Evolutionary conservation across 352 stramenopile genomes (phyloP), one percentile per base, ranked within the genome.

Genomic region (Halophytophthora polymorphica): DNA sequence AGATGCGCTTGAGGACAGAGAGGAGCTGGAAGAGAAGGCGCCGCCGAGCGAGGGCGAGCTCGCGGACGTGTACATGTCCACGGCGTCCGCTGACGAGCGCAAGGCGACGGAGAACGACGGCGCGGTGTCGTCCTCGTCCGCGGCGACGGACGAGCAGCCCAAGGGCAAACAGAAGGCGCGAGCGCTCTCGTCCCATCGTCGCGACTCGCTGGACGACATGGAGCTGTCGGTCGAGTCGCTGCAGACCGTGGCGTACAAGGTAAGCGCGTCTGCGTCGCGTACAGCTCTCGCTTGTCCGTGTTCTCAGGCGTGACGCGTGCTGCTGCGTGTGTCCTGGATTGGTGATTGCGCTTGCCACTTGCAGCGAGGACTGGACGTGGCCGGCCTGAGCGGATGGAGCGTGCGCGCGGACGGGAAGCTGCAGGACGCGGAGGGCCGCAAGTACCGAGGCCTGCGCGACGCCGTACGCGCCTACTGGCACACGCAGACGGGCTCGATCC

Each of bases 391-490:
- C n/a, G 22, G 51, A 2, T 88, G 79, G 76, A 57, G 66, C 31
- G 45, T 68, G 0, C 56, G 55, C 10, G 41, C 66, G 1, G 78
- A 86, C 43, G 73, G 71, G 0, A 76, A 66, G 11, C 49, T 87
- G n/a, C 39, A 65, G 36, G 73, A 78, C 36, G 8, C 46, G 3
- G 66, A 77, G 5, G 50, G 63, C n/a, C 66, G 63, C 22, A 69
- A 69, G 51, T 88, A 75, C 49, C 56, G 73, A 22, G 66, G 58
- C 1, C 29, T 88, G 22, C 47, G 77, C 8, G 73, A 87, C 42
- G 80, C 77, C 1, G 39, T 88, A 3, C 71, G 80, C 23, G 68
- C 66, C 2, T 68, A 73, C 21, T 64, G 45, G 21, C 70, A 68
- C 50, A 33, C 56, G 3, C 25, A 67, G 19, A 55, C 47, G 12